A percentile compares a stretch with the other conserved stretches of the same genome.
Evolutionary conservation across 2,329 filamentous ascomycete species (phyloP).

Genomic region (Elsinoe ampelina): DNA sequence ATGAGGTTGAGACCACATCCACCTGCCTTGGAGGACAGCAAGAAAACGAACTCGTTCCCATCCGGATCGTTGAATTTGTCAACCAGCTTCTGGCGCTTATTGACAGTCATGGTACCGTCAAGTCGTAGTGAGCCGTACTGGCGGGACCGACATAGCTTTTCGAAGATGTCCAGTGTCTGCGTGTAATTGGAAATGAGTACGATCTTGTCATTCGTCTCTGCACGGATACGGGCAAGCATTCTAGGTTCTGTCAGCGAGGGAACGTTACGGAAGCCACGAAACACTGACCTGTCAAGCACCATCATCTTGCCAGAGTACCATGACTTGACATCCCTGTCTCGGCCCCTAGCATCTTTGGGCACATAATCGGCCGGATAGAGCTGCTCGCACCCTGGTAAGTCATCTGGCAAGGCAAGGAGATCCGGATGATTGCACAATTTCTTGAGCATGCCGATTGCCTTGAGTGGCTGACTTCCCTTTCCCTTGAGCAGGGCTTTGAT

Average conservation of each 20-base stretch:
- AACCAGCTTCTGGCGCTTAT: conserved; percentile 91
- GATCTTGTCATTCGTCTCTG: conserved; percentile 98
- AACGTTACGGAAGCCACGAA: not conserved
- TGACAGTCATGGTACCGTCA: conserved; percentile 96
- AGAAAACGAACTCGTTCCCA: conserved; percentile 81
- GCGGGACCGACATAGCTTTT: conserved; percentile 75
- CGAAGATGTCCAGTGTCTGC: conserved; percentile 88
- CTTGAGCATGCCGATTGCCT: conserved; percentile 93
- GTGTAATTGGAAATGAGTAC: conserved; percentile 99
- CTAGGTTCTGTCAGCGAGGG: conserved; percentile 15
- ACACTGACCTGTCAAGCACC: conserved; percentile 60
- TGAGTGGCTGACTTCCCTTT: conserved; percentile 90
- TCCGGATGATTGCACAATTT: conserved; percentile 98
- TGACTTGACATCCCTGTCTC: conserved; percentile 83
- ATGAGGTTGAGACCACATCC: conserved; percentile 95
- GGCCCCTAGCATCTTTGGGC: conserved; percentile 74
- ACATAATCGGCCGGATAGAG: conserved; percentile 80
- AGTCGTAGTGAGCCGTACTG: conserved; percentile 80
- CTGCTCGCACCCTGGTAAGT: conserved; percentile 78
- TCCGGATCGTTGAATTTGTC: conserved; percentile 96
- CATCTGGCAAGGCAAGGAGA: conserved; percentile 69
- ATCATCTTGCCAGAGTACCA: conserved; percentile 99
- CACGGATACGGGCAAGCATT: conserved; percentile 90
- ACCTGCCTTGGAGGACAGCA: conserved; percentile 94
- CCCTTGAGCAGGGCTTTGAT: conserved; percentile 86